Evolutionary conservation across 768 basidiomycete genomes (phyloP).

Genomic region (Exsudoporus frostii): DNA sequence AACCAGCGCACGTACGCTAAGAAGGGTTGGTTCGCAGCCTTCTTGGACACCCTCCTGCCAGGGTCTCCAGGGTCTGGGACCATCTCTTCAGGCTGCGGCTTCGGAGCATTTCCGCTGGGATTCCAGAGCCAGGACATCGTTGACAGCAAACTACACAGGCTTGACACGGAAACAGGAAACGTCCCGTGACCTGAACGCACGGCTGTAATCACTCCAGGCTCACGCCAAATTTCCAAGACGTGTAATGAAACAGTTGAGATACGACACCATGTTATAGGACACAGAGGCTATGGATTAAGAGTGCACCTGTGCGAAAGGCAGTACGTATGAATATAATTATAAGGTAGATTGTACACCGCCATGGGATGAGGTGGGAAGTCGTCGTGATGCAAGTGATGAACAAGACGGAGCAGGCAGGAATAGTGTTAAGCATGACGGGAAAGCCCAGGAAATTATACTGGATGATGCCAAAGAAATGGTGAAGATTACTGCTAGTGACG

Average conservation of each 20-base stretch:
- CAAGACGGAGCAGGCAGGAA: conserved; percentile 18
- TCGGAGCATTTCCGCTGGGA: conserved; percentile 36
- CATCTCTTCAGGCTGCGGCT: conserved; percentile 44
- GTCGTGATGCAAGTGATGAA: conserved; percentile 29
- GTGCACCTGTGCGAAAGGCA: conserved; percentile 30
- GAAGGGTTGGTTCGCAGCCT: conserved; percentile 83
- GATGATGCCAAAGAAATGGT: conserved; percentile 26
- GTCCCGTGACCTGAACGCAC: background rate
- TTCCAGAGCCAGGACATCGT: conserved; percentile 69
- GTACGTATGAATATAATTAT: conserved; percentile 34
- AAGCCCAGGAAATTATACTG: conserved; percentile 26
- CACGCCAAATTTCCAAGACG: background rate
- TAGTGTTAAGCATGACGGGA: conserved; percentile 26
- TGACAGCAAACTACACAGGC: background rate
- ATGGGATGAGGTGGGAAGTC: conserved; percentile 21
- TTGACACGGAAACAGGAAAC: background rate
- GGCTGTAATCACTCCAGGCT: background rate
- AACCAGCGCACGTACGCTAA: conserved; percentile 55
- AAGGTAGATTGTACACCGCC: conserved; percentile 36
- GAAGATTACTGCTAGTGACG: conserved; percentile 30
- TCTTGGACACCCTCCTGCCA: conserved; percentile 70
- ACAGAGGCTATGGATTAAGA: conserved; percentile 25
- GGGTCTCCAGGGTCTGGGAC: conserved; percentile 63
- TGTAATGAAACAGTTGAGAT: conserved; percentile 3
- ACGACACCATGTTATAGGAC: conserved; percentile 21